Base-by-base conservation (phyloP, 179 eudicot species). In the Gypsophila paniculata region DNA sequence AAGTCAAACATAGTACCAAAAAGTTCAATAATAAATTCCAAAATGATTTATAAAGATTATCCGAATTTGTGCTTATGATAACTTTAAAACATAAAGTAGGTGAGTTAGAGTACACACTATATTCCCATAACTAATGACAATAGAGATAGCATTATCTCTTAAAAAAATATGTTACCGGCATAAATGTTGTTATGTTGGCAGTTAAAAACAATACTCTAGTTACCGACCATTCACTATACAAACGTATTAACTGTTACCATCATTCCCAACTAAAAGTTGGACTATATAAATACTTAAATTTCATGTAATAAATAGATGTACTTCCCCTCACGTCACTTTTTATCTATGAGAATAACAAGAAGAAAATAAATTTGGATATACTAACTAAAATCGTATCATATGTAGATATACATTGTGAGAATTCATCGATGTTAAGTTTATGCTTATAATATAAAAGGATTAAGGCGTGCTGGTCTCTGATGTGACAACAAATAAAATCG, bases 201-300 rank as follows among this genome's bases (percentile, higher is more conserved):
- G 68, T 74, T 58, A 29, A 74, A 26, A 49, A 49, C 15, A 68
- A 74, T 68, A 17, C 8, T 46, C 18, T 2, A 65, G 38, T 65
- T 61, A 60, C 77, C 77, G 72, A 74, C 72, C 72, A 60, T n/a
- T 46, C 21, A 23, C 71, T 22, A 29, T 18, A 19, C 52, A 44
- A 65, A 21, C 53, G 32, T 11, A 51, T 8, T 7, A 36, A 25
- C 26, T 29, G 49, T 74, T 57, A 44, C 57, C 48, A 74, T 65
- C 76, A 55, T 66, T 11, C 36, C 29, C 61, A 64, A 12, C 69
- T 58, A 72, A 21, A 55, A 36, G 58, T 14, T 14, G 64, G 18
- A 32, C 2, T 12, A 22, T 2, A 54, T 38, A 53, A 11, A 9
- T 53, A 65, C 17, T 42, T 7, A 63, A 15, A 8, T 6, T 18